Base-by-base conservation (phyloP, 768 basidiomycete species). In the Hericium erinaceus region DNA sequence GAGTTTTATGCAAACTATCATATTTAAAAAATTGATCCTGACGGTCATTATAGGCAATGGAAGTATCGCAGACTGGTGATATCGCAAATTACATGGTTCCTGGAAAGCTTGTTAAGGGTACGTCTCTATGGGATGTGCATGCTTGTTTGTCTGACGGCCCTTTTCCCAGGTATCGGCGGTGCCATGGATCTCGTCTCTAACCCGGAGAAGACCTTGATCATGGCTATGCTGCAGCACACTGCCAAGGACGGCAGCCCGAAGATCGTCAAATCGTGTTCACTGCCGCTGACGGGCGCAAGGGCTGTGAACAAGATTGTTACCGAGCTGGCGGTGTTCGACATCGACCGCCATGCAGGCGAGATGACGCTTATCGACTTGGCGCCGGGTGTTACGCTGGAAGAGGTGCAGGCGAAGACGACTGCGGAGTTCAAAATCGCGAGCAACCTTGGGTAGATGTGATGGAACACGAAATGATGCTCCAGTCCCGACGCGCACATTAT, bases 61-160 rank as follows among this genome's bases (percentile, higher is more conserved):
- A 97, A 78, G 93, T 97, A 48, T 92, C 90, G 2, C 84, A 90
- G 62, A 82, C 83, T 4, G 93, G 90, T 51, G 94, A 97, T 67
- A 86, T 97, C 59, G 94, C 94, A 54, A 97, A 97, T 76, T 97
- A 90, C 70, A 97, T 95, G 93, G 92, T 95, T 67, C 94, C 93
- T 10, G 91, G 92, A 11, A 94, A 95, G 75, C 80, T 92, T 67
- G 78, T 91, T 37, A 90, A 88, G 77, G 88, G 87, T 80, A 61
- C 12, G 68, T 59, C 15, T 11, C 9, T 13, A 4, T 46, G 8
- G 18, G 52, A 10, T 5, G 26, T 12, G 26, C 24, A 15, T 44
- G 39, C 4, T 20, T 20, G 49, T 20, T 12, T 26, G 8, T 48
- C 39, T 24, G 48, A 39, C n/a, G 12, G 10, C 26, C 5, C n/a